Conservation (phyloP, 208 protist genomes). For the Trypanosomatidae sp. region DNA sequence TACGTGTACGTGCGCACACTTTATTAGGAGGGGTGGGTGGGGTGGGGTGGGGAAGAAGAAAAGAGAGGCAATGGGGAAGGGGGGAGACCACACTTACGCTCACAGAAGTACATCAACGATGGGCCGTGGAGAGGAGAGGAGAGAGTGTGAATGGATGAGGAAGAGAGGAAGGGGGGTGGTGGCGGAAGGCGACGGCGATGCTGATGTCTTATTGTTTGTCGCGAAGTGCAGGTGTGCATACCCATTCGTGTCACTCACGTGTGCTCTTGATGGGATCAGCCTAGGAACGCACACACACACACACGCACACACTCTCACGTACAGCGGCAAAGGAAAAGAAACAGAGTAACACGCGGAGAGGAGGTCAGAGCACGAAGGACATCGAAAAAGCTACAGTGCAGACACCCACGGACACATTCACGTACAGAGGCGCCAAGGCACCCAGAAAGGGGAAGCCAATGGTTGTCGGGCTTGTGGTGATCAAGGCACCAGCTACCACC, state of each 20-base stretch:
- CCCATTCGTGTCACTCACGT: neutral
- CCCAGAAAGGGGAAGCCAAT: neutral
- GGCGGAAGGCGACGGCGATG: neutral
- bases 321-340: neutral
- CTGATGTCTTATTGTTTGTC: neutral
- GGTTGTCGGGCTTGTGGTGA: neutral
- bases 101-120: no score
- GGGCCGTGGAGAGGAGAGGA: no score
- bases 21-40: neutral
- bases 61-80: neutral
- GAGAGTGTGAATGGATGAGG: neutral
- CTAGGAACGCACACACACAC: neutral
- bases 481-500: neutral
- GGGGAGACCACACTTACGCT: no score
- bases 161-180: no score
- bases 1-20: neutral
- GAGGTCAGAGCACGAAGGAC: neutral
- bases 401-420: constrained; percentile 10
- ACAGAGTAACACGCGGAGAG: neutral
- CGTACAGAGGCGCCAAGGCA: constrained; percentile 7
- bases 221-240: neutral
- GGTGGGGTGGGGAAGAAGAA: neutral
- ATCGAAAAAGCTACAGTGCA: neutral
- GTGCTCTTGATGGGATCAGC: constrained; percentile 9
- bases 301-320: constrained; percentile 3